phyloP scores from a whole-genome alignment of 345 rosid genomes.

The Corchorus olitorius region DNA sequence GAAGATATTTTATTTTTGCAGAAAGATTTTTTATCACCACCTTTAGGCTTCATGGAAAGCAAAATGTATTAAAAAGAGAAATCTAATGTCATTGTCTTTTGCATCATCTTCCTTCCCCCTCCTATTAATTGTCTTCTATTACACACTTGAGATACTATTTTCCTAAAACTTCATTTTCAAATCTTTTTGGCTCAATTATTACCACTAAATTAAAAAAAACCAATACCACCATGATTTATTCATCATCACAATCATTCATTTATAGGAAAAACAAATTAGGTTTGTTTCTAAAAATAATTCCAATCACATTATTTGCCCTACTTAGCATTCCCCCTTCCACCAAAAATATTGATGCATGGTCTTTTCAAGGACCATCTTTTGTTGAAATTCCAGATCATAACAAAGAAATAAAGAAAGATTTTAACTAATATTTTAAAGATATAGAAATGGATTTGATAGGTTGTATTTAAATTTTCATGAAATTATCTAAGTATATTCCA shows the following conservation, averaged over 20 bases:
- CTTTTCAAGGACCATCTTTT: neutral
- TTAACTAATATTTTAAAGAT: no score
- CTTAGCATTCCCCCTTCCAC: neutral
- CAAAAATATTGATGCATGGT: no score
- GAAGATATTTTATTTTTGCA: neutral
- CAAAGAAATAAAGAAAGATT: neutral
- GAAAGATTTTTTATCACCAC: neutral
- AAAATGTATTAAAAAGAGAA: neutral
- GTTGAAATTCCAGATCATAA: neutral
- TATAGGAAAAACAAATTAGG: neutral
- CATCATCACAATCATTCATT: neutral
- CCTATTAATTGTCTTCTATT: neutral
- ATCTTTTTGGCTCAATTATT: neutral
- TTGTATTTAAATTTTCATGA: no score
- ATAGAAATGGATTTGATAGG: no score
- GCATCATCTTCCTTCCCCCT: neutral
- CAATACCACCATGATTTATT: neutral
- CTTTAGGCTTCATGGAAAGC: slow-evolving; percentile 15
- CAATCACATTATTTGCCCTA: neutral
- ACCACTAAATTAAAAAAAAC: slow-evolving; percentile 9
- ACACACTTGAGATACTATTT: neutral
- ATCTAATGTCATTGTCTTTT: neutral
- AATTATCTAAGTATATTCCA: no score
- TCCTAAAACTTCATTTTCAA: neutral
- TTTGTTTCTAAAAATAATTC: neutral